Evolutionary conservation across 139 green algal genomes (phyloP), one percentile per base, ranked within the genome.

Genomic region (Penium margaritaceum): DNA sequence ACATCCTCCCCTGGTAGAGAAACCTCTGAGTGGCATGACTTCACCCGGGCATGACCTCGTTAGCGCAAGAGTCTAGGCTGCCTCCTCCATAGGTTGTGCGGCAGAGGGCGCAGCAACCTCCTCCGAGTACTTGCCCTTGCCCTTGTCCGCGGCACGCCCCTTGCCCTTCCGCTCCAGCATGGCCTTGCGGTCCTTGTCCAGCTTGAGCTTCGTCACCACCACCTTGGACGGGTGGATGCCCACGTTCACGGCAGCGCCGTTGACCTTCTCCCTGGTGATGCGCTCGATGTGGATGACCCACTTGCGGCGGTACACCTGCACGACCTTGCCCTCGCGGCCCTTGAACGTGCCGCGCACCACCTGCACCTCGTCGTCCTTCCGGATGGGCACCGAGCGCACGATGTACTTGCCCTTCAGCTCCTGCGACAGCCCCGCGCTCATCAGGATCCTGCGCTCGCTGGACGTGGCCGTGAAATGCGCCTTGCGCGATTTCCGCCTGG

Each of bases 241-340:
- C 30, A 98, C 93, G 74, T 92, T 90, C 57, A 98, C 93, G 38
- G 90, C 93, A 51, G 90, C 89, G 43, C 92, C 94, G 85, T 97
- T 99, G 77, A 95, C 90, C 89, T 98, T 98, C 83, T 99, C 95
- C 33, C 93, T 83, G 14, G 91, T 95, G 80, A 99, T 90, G 67
- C 95, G 87, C 86, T 98, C 95, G 55, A 99, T 89, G 84, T 99
- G 94, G 84, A 99, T 98, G 36, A 98, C 90, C 95, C 95, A 99
- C 88, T 97, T 98, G 71, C 90, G 90, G 70, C 95, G 86, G 89
- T 99, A 99, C 39, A 98, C 95, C 74, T 91, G 82, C 12, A 94
- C 86, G 3, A 98, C 90, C 88, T 97, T 97, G 76, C 93, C 93
- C 82, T 98, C 92, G 43, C 92, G 88, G 64, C 88, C 89, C 90